Percentiles rank a stretch among this genome's conserved stretches.
These are phyloP conservation scores for Alternaria incomplexa DNA, from an alignment of 2,329 filamentous ascomycete species.

Conservation along the genomic window DNA sequence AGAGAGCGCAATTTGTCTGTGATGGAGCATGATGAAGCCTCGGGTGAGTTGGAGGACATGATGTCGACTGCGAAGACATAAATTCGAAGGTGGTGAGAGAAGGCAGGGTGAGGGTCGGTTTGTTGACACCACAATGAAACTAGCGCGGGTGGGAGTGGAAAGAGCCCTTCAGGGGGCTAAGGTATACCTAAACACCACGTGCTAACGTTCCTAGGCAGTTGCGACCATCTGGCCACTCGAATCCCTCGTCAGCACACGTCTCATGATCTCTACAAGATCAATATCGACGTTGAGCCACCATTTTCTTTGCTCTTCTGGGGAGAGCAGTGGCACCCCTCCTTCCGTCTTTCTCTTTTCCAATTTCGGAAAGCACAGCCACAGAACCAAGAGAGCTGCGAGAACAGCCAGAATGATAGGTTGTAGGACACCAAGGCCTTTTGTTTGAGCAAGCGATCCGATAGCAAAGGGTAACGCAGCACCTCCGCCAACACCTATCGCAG, in stretches of 20 bases:
- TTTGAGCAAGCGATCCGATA: conserved; percentile 69
- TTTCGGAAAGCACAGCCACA: conserved; percentile 54
- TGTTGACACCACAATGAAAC: neutral
- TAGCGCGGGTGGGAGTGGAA: neutral
- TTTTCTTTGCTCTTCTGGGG: neutral
- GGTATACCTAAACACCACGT: neutral
- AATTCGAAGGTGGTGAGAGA: neutral
- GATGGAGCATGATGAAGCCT: neutral
- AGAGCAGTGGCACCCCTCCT: neutral
- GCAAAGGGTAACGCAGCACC: conserved; percentile 68
- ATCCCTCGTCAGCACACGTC: neutral
- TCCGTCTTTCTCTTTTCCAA: conserved; percentile 9
- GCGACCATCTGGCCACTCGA: no score
- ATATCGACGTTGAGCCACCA: neutral
- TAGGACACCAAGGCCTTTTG: conserved; percentile 61
- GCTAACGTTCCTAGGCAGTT: neutral
- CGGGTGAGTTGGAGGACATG: neutral
- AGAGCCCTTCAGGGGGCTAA: neutral
- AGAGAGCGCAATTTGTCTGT: neutral
- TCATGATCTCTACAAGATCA: neutral
- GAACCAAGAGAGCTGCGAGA: conserved; percentile 54
- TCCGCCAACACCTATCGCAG: conserved; percentile 75
- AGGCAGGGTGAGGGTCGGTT: neutral
- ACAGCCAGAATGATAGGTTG: conserved; percentile 63
- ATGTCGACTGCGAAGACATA: neutral